Evolutionary conservation across 1,284 basidiomycete genomes (phyloP), one percentile per base, ranked within the genome.

Genomic region (Chalciporus piperatoides): DNA sequence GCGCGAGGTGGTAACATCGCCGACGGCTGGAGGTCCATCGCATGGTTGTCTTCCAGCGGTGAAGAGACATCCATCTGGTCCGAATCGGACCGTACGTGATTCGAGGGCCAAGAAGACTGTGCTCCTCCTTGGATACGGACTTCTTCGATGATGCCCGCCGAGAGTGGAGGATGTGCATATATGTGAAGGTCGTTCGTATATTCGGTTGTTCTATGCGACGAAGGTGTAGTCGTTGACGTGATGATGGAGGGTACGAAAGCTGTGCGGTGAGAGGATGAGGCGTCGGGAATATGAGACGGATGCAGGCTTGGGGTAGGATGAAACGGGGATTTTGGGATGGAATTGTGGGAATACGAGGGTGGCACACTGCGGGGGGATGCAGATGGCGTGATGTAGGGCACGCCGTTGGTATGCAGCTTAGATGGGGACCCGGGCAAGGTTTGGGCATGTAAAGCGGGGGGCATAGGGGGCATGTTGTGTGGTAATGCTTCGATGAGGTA

Each of bases 401-500:
- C 64, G 53, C 69, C 73, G 54, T 72, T 75, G 56, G 65, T 58
- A 54, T 71, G 55, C 48, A 62, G 63, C 56, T 60, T 70, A 51
- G 67, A 70, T 57, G 68, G 58, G n/a, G 74, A 63, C 44, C 67
- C 51, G 21, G 64, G 49, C 30, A 59, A 37, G 14, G 57, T 63
- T 54, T 66, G 64, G 5, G 59, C 55, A 48, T 71, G 73, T 48
- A 81, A 68, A 42, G 73, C 76, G 39, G 76, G 72, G 49, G 81
- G 80, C 45, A 82, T 75, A 25, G 86, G 86, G 21, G 88, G 82
- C 56, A 81, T 75, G 59, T 85, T 85, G 37, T 79, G 76, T 21
- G 80, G 86, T 69, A 68, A 80, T 53, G 74, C 84, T 68, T 89
- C 86, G 51, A 77, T 76, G 56, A 97, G 84, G 74, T 97, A 99